Evolutionary conservation across 176 grass and related monocot genomes (phyloP).

Genomic region (Dendrocalamus sinicus): DNA sequence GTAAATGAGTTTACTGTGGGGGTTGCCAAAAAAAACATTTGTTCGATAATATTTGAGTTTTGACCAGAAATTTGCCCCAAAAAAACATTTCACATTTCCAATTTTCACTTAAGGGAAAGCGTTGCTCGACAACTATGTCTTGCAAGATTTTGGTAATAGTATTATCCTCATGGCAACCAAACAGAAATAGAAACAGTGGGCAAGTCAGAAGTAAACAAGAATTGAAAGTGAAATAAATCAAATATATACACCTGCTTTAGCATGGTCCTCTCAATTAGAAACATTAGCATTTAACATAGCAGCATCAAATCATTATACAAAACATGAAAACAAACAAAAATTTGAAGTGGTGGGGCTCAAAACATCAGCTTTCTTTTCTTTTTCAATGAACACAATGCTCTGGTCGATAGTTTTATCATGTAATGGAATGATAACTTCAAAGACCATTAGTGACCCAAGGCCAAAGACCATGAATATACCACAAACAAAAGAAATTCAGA

Average conservation of each 20-base stretch:
- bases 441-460: not conserved
- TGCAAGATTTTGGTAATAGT: constrained; percentile 1
- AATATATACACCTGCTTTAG: not conserved
- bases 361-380: constrained; percentile 12
- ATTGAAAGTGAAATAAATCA: constrained; percentile 5
- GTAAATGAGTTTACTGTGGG: not conserved
- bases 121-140: not conserved
- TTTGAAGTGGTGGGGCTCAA: not conserved
- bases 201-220: not conserved
- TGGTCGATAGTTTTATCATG: not conserved
- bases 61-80: not conserved
- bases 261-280: not conserved
- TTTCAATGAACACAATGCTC: not conserved
- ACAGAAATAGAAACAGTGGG: not conserved
- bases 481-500: not conserved
- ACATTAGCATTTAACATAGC: constrained; percentile 1
- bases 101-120: not conserved
- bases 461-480: not conserved
- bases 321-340: not conserved
- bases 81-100: not conserved
- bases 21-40: not conserved
- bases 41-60: not conserved
- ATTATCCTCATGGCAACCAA: constrained; percentile 22
- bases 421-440: not conserved
- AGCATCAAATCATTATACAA: not conserved